Evolutionary conservation across 805 yeast species (phyloP), one percentile per base, ranked within the genome.

Genomic region (Scheffersomyces coipomensis): DNA sequence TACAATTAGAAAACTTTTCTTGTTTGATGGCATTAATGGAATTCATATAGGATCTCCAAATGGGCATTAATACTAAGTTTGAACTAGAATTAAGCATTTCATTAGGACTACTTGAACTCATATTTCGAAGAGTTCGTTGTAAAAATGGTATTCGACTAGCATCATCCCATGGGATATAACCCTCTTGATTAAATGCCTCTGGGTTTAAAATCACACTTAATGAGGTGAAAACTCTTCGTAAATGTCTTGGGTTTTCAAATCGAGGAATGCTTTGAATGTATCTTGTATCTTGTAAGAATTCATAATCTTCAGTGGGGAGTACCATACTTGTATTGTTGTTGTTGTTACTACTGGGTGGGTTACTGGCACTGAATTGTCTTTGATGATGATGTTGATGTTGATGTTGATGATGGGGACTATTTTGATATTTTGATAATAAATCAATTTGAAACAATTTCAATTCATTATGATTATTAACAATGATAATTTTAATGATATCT

Each of bases 401-500:
- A n/a, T n/a, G n/a, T n/a, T n/a, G n/a, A n/a, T n/a, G n/a, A 32
- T 7, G 30, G 29, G 6, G 29, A 34, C 5, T n/a, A n/a, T n/a
- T n/a, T n/a, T n/a, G n/a, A n/a, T n/a, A n/a, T n/a, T n/a, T n/a
- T n/a, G n/a, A n/a, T 5, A 16, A 29, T 17, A 52, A 33, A 24
- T 45, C 46, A 19, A 62, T 47, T 33, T 52, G 56, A 42, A 60
- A 62, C 16, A 55, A 27, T 36, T 53, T 52, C 27, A 63, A 43
- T 18, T 57, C 62, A 39, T 51, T 54, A 34, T 56, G 53, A 41
- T 52, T 55, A 10, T 66, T 63, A 4, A 62, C 57, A 32, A 58
- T 46, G 4, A 53, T 56, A 16, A 59, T 38, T 7, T 48, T 42
- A 5, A 37, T 23, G 13, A 24, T 27, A 16, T 39, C 42, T 11